Conservation (phyloP, 1,284 basidiomycete species). For the Ustilago lituana region DNA sequence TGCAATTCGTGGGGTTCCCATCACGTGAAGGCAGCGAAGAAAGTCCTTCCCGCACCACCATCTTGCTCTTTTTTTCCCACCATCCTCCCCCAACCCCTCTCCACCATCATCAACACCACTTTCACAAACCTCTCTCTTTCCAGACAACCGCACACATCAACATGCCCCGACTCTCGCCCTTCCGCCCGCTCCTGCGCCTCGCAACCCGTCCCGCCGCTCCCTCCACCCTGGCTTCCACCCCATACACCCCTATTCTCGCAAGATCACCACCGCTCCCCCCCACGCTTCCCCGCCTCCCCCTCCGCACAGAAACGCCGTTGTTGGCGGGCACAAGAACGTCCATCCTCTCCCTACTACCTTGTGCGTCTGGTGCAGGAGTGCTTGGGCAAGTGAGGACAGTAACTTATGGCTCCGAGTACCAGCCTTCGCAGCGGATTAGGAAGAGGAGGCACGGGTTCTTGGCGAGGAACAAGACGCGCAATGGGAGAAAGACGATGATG, state of each 20-base stretch:
- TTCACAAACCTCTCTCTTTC: background rate
- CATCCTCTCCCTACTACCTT: conserved; percentile 7
- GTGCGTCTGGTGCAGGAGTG: no score
- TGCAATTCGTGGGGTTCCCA: no score
- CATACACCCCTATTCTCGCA: background rate
- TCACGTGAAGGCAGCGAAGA: conserved; percentile 15
- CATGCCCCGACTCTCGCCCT: conserved; percentile 35
- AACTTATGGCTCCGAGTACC: conserved; percentile 78
- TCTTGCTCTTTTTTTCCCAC: background rate
- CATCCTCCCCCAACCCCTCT: background rate
- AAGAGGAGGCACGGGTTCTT: conserved; percentile 90
- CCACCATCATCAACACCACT: background rate
- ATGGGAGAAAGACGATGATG: conserved; percentile 75
- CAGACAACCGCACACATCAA: background rate
- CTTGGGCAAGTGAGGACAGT: conserved; percentile 19
- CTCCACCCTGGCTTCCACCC: conserved; percentile 6
- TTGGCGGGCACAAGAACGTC: background rate
- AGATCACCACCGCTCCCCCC: no score
- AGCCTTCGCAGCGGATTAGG: conserved; percentile 85
- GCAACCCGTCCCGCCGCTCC: background rate
- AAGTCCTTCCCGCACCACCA: background rate
- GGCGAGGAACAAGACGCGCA: conserved; percentile 74
- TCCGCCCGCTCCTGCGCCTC: conserved; percentile 15
- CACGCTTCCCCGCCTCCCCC: background rate
- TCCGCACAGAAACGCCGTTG: background rate